Percentiles rank a stretch among this genome's conserved stretches.
Conservation (phyloP, 73 alveolate species). For the Stentor coeruleus region DNA sequence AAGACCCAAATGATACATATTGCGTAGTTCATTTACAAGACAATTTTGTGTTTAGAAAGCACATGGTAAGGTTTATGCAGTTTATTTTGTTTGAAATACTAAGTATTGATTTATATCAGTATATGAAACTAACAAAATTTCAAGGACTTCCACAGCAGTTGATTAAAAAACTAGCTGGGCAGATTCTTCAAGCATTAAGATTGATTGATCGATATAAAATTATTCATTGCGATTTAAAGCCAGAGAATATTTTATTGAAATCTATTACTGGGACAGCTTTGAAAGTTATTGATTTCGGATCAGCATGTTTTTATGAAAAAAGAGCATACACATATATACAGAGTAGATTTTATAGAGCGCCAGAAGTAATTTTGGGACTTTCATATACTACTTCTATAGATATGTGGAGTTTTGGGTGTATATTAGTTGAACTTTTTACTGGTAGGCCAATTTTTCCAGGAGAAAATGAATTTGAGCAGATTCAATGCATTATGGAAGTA, state of each 20-base stretch:
- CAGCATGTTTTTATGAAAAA: slow-evolving; percentile 70
- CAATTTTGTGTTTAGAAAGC: slow-evolving; percentile 7
- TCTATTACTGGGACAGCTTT: slow-evolving; percentile 58
- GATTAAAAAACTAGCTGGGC: slow-evolving; percentile 71
- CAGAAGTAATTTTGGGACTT: slow-evolving; percentile 93
- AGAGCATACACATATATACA: slow-evolving; percentile 79
- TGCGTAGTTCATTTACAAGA: background rate
- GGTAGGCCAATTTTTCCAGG: slow-evolving; percentile 94
- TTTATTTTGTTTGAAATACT: slow-evolving; percentile 70
- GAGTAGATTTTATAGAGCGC: slow-evolving; percentile 93
- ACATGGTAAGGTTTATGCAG: slow-evolving; percentile 1
- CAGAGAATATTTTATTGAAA: slow-evolving; percentile 77
- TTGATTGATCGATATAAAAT: slow-evolving; percentile 52
- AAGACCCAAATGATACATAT: slow-evolving; percentile 8
- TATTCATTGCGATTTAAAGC: slow-evolving; percentile 87
- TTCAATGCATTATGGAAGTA: slow-evolving; percentile 78
- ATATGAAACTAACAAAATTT: slow-evolving; percentile 67
- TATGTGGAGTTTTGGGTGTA: slow-evolving; percentile 97
- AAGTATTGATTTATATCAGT: slow-evolving; percentile 68
- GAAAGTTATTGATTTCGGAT: slow-evolving; percentile 80
- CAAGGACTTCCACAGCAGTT: slow-evolving; percentile 63
- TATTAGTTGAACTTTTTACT: slow-evolving; percentile 85
- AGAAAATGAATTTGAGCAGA: slow-evolving; percentile 80
- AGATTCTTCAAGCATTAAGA: slow-evolving; percentile 60
- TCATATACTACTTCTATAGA: slow-evolving; percentile 89